Evolutionary conservation across 106 monocot genomes (phyloP), one percentile per base, ranked within the genome.

Genomic region (Xerophyta viscosa): DNA sequence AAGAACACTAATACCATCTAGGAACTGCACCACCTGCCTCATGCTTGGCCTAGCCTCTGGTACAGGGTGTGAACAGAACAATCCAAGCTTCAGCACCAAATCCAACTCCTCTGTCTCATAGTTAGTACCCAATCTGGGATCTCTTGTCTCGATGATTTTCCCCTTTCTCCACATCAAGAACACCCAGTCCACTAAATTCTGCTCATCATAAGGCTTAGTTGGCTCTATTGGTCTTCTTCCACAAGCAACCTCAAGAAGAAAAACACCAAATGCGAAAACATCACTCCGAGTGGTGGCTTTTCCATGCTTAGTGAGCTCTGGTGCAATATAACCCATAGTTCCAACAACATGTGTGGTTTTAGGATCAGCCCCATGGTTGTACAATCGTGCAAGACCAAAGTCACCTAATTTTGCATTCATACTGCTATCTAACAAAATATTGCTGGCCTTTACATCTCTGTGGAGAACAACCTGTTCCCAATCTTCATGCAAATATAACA

Each of bases 361-460:
- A 18, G 25, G 28, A 48, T 43, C 27, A 44, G 42, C 20, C 8
- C 54, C 54, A 37, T 33, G 54, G 31, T 54, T 29, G 20, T 54
- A 54, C 13, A 54, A 36, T 5, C 48, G 24, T 2, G 62, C 70
- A n/a, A 70, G 56, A 1, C 62, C 70, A 31, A 71, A 71, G 18
- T 71, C 71, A 12, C 64, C 62, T 7, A 64, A 29, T n/a, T 49
- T 71, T 1, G 41, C 64, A 29, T 57, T 71, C 31, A 70, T 11
- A 7, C 50, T 37, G 2, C 46, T 36, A 17, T 71, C 64, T 6
- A 71, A 30, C 30, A 71, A 54, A 6, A 60, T 43, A 45, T 69
- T 69, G 68, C 60, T 46, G 24, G 60, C 60, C 6, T 61, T 69
- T 9, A 61, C 31, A 27, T 61, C 68, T 20, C 68, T 51, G 36